A percentile compares a stretch with the other conserved stretches of the same genome.
These are phyloP conservation scores for Pseudozyma sp. DNA, from an alignment of 1,284 basidiomycete genomes.

Conservation along the genomic window DNA sequence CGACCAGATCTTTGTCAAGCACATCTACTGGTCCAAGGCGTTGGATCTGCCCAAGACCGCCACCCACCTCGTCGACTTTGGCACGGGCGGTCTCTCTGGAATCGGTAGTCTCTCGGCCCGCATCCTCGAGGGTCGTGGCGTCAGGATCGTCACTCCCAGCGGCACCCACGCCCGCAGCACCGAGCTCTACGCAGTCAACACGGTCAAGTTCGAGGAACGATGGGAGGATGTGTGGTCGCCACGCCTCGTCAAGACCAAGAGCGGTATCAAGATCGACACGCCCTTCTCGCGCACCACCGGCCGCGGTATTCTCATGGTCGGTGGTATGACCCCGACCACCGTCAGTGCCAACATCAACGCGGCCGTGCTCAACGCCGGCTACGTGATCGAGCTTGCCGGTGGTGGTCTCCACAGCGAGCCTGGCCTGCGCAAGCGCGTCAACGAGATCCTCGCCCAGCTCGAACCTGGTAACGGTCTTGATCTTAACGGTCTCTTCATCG, in stretches of 20 bases:
- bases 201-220: slow-evolving; percentile 82
- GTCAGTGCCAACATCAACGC: slow-evolving; percentile 64
- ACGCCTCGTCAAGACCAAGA: slow-evolving; percentile 80
- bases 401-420: slow-evolving; percentile 94
- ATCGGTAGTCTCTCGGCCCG: slow-evolving; percentile 90
- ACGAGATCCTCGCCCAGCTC: slow-evolving; percentile 53
- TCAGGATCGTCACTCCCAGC: slow-evolving; percentile 74
- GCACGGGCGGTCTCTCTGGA: slow-evolving; percentile 91
- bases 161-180: slow-evolving; percentile 57
- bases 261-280: slow-evolving; percentile 77
- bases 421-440: slow-evolving; percentile 86
- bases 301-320: slow-evolving; percentile 97
- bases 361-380: slow-evolving; percentile 91
- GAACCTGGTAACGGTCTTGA: slow-evolving; percentile 75
- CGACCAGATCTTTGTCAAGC: slow-evolving; percentile 86
- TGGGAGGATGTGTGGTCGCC: slow-evolving; percentile 92
- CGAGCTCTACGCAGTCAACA: slow-evolving; percentile 75
- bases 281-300: slow-evolving; percentile 94
- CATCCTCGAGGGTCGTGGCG: slow-evolving; percentile 91
- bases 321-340: slow-evolving; percentile 79
- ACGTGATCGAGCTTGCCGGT: slow-evolving; percentile 95
- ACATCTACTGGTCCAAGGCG: slow-evolving; percentile 92
- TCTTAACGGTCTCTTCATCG: slow-evolving; percentile 96
- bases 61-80: slow-evolving; percentile 93
- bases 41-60: slow-evolving; percentile 83